Percentiles rank a stretch among this genome's conserved stretches.
phyloP scores from a whole-genome alignment of 1,284 basidiomycete species.

The Cronartium quercuum region DNA sequence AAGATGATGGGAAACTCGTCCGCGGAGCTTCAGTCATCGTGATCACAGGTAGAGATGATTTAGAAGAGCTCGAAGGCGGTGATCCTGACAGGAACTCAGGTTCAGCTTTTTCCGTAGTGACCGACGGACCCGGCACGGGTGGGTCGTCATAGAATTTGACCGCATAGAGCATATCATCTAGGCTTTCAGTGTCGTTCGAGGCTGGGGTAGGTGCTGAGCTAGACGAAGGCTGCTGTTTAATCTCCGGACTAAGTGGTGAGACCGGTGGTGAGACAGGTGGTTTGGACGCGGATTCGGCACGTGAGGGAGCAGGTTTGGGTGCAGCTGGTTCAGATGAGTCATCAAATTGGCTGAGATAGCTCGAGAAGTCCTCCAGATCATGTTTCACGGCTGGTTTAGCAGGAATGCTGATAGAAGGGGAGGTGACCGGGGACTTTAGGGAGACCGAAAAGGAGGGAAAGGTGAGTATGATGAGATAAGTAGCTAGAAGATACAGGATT shows the following conservation, averaged over 20 bases:
- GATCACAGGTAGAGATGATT: neutral
- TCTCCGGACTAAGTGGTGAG: neutral
- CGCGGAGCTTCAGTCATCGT: conserved; percentile 34
- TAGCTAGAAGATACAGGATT: neutral
- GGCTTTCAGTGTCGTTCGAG: neutral
- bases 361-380: neutral
- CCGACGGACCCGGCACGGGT: neutral
- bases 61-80: neutral
- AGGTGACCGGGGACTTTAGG: too few relatives aligned
- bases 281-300: neutral
- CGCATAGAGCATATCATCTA: conserved; percentile 32
- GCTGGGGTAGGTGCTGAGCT: neutral
- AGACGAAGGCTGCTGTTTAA: neutral
- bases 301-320: neutral
- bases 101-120: neutral
- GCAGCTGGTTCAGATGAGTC: neutral
- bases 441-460: too few relatives aligned
- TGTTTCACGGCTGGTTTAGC: neutral
- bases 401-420: neutral
- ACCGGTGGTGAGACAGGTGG: neutral
- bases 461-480: too few relatives aligned
- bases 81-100: conserved; percentile 15
- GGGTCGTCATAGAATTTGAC: conserved; percentile 16
- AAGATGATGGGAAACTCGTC: conserved; percentile 39
- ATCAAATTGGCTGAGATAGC: neutral